Percentiles rank a stretch among this genome's conserved stretches.
Evolutionary conservation across 192 early-diverging fungal species (phyloP).

Genomic region (Backusella tuberculispora): DNA sequence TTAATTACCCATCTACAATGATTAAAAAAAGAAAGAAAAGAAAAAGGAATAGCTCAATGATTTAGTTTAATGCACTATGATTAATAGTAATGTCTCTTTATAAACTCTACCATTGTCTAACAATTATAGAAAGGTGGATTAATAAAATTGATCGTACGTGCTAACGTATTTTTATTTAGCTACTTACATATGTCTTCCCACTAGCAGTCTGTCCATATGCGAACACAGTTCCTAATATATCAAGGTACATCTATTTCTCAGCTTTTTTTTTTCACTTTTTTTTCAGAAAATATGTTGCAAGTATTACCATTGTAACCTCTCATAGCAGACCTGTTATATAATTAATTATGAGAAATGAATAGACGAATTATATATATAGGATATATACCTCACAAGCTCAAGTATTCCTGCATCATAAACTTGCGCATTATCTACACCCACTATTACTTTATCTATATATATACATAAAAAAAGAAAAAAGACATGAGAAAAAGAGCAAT

Average conservation of each 20-base stretch:
- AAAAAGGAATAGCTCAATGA: not conserved
- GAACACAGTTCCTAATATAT: conserved; percentile 51
- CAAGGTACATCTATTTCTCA: not conserved
- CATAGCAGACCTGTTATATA: conserved; percentile 60
- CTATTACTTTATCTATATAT: conserved; percentile 55
- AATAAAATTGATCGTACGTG: not conserved
- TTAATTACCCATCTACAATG: conserved; percentile 30
- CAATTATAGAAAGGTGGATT: not conserved
- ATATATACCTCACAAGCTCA: conserved; percentile 31
- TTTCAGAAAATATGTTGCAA: not conserved
- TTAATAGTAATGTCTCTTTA: not conserved
- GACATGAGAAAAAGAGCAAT: not conserved
- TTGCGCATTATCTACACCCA: conserved; percentile 57
- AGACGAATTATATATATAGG: not conserved
- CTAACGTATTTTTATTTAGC: not conserved
- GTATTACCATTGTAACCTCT: conserved; percentile 87
- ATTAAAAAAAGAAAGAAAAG: not conserved
- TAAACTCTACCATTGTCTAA: conserved; percentile 28
- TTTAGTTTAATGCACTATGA: not conserved
- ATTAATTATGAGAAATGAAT: not conserved
- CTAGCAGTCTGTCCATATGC: conserved; percentile 98
- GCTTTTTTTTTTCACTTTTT: not conserved
- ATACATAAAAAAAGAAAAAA: not conserved
- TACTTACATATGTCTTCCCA: conserved; percentile 85
- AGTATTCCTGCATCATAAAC: conserved; percentile 52